Conservation (phyloP, 106 monocot species). For the Phalaenopsis aphrodite region DNA sequence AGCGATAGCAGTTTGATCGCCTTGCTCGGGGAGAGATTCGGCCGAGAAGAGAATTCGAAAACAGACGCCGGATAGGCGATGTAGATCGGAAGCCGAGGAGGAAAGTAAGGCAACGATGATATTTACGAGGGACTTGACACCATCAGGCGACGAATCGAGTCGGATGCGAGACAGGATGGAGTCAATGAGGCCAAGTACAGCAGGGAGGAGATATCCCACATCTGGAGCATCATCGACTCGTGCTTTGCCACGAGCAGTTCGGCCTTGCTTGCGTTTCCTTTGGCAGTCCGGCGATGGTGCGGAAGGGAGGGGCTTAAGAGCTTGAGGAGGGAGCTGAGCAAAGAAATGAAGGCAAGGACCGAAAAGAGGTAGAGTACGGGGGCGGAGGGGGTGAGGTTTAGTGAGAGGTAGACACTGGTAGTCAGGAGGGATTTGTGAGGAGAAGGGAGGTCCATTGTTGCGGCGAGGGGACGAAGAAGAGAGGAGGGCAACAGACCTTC, state of each 20-base stretch:
- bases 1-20: conserved; percentile 29
- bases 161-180: conserved; percentile 32
- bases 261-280: conserved; percentile 16
- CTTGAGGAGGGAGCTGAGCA: conserved; percentile 64
- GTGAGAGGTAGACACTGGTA: conserved; percentile 53
- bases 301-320: conserved; percentile 16
- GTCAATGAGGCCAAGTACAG: conserved; percentile 39
- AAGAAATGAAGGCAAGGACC: conserved; percentile 59
- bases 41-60: conserved; percentile 44
- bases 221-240: background rate
- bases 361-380: conserved; percentile 59
- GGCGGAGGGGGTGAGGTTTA: conserved; percentile 52
- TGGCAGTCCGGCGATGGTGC: conserved; percentile 7
- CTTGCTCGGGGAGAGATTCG: conserved; percentile 48
- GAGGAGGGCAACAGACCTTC: conserved; percentile 23
- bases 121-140: conserved; percentile 52
- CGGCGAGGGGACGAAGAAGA: conserved; percentile 41
- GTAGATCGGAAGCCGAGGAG: background rate
- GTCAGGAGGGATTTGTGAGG: conserved; percentile 42
- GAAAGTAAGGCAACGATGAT: conserved; percentile 37
- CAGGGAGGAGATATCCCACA: conserved; percentile 15
- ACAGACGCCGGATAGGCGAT: conserved; percentile 35
- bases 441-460: conserved; percentile 45
- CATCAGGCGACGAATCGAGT: conserved; percentile 43
- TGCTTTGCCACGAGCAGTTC: background rate